Conservation (phyloP, 116 monocot species). For the Cymodocea nodosa region DNA sequence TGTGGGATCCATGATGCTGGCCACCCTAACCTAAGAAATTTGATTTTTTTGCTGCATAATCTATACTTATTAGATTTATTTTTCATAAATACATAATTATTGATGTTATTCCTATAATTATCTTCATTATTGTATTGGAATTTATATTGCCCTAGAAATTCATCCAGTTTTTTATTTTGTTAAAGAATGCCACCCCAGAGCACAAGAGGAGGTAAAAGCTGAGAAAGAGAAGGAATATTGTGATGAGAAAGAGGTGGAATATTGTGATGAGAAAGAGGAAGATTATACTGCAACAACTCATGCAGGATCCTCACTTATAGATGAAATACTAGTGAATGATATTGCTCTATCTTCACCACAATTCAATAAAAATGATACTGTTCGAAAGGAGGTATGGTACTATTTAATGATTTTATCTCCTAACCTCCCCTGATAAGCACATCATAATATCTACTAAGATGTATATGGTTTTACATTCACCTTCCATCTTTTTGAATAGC, state of each 20-base stretch:
- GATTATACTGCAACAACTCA: constrained; percentile 1
- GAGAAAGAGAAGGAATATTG: constrained; percentile 13
- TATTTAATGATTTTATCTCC: neutral
- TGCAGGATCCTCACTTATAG: constrained; percentile 17
- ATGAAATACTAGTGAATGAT: constrained; percentile 48
- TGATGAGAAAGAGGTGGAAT: constrained; percentile 13
- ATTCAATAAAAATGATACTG: neutral
- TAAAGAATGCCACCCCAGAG: too few relatives aligned
- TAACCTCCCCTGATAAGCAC: neutral
- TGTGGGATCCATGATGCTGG: too few relatives aligned
- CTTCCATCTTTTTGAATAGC: neutral
- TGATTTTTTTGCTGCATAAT: too few relatives aligned
- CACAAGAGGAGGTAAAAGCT: neutral
- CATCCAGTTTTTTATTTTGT: too few relatives aligned
- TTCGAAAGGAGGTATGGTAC: constrained; percentile 35
- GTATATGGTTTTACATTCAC: neutral
- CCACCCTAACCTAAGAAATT: too few relatives aligned
- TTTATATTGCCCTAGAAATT: too few relatives aligned
- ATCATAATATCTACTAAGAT: neutral
- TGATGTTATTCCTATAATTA: too few relatives aligned
- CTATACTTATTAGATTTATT: too few relatives aligned
- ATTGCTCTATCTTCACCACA: neutral
- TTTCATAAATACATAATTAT: too few relatives aligned
- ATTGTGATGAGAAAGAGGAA: constrained; percentile 4
- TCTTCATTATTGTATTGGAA: too few relatives aligned